Base-by-base conservation (phyloP, 2,329 filamentous ascomycete species). In the Cercospora zeae-maydis region DNA sequence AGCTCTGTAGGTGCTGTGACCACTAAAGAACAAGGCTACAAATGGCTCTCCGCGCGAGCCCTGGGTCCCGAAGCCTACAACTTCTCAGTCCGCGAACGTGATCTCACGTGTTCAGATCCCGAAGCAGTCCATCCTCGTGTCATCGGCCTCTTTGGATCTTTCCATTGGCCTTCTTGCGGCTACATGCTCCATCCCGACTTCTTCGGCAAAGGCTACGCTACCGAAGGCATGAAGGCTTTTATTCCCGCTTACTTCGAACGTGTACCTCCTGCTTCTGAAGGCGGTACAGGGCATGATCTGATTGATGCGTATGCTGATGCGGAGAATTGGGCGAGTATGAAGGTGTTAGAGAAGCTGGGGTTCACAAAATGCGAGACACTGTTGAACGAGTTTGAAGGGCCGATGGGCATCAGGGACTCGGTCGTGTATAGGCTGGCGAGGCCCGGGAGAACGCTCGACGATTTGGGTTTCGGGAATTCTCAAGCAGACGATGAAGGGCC, bases 41-140 rank as follows among this genome's bases (percentile, higher is more conserved):
- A 69, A 57, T 80, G 78, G 78, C 74, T 79, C n/a, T 69, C 63
- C 9, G 68, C 72, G 68, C 69, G 77, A 69, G 67, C 76, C 67
- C 66, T 75, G 67, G 68, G 72, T 62, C 58, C 69, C 62, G 71
- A 77, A 52, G 82, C 79, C 31, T 88, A 83, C 79, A 84, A 87
- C 71, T 86, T 81, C 67, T 79, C 81, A 65, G 80, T 89, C 61
- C 64, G 67, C 5, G 59, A 65, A 49, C 58, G 80, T 83, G 65
- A 72, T 87, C 19, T 36, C 27, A 27, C 57, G 5, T 51, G 16
- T 16, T 82, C 83, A 6, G 39, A 39, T n/a, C 78, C 77, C 39
- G 85, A 85, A 4, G 81, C 84, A 34, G 85, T 82, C 1, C 85
- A 88, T 74, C 83, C 86, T 49, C 63, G 87, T 37, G 73, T 80